Base-by-base conservation (phyloP, 768 basidiomycete genomes). In the Podaxis sp. region DNA sequence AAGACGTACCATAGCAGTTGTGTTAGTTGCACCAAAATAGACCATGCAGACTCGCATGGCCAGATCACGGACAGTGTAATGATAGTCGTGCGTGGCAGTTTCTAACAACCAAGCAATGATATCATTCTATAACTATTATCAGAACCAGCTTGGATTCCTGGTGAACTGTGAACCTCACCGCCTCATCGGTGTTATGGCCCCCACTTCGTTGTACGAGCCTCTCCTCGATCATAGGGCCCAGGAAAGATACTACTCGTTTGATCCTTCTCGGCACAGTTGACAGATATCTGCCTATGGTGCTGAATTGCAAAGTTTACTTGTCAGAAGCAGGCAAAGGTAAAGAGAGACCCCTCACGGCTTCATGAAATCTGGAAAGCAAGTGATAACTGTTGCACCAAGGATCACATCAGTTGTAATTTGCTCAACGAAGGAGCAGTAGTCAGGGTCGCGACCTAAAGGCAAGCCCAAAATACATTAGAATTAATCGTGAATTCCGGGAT, bases 1-100 rank as follows among this genome's bases (percentile, higher is more conserved):
- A 28, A 17, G n/a, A 58, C 65, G 55, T 59, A 80, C 80, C 63
- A 72, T 69, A 1, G 80, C 72, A 1, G 77, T 71, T 0, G 80
- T 82, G 61, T 83, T 81, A 30, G 73, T 77, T 2, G 78, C 72
- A 0, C 75, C 77, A 51, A 80, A 75, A 67, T 81, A 82, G 49
- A 79, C 59, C 2, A 70, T 44, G 15, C 81, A 69, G 15, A 81
- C 65, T 11, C 74, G 71, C 12, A 69, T 61, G 7, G 69, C 64
- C 3, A 78, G 64, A 2, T 68, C 63, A 8, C 64, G 53, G 0
- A 67, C 55, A 1, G 69, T 72, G 2, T 64, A 64, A 15, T 74
- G 68, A 22, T 76, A 68, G 26, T 72, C 67, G 0, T 57, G 64
- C 40, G 66, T 56, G 0, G 70, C 73, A 0, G 70, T 67, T 19